Conservation (phyloP, 1,139 yeast species). For the Saccharomycopsis hybrid region DNA sequence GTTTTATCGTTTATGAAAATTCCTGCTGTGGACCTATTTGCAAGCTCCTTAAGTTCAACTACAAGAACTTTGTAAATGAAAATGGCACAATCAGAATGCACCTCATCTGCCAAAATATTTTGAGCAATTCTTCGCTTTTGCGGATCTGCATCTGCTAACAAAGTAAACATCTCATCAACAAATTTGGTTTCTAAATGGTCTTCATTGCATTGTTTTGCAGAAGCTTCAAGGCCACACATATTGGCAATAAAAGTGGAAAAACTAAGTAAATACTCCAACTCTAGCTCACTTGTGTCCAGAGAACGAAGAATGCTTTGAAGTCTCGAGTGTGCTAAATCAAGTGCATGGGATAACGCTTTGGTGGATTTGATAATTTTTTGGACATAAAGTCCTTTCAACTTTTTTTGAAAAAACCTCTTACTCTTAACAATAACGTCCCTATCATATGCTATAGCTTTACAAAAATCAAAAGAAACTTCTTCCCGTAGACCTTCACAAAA, state of each 20-base stretch:
- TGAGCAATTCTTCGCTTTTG: constrained; percentile 3
- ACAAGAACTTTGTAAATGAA: not conserved
- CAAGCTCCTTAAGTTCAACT: not conserved
- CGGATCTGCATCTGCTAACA: not conserved
- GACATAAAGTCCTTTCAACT: not conserved
- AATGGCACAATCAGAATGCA: not conserved
- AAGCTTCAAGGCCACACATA: constrained; percentile 3
- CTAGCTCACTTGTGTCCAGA: not conserved
- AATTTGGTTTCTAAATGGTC: constrained; percentile 4
- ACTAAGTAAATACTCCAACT: constrained; percentile 2
- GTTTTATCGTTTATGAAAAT: not conserved
- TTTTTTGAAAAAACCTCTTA: constrained; percentile 3
- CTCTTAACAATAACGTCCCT: constrained; percentile 4
- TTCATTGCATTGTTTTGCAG: constrained; percentile 1
- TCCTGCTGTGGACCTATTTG: not conserved
- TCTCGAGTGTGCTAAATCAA: not conserved
- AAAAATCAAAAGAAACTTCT: constrained; percentile 1
- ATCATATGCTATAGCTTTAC: not conserved
- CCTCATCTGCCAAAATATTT: not conserved
- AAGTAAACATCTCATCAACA: not conserved
- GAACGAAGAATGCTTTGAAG: not conserved
- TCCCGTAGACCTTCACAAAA: too few species aligned
- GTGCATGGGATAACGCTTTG: constrained; percentile 6
- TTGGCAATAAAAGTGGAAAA: constrained; percentile 8
- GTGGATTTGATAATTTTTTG: not conserved